Base-by-base conservation (phyloP, 495 filamentous ascomycete species). In the Xeromyces bisporus region DNA sequence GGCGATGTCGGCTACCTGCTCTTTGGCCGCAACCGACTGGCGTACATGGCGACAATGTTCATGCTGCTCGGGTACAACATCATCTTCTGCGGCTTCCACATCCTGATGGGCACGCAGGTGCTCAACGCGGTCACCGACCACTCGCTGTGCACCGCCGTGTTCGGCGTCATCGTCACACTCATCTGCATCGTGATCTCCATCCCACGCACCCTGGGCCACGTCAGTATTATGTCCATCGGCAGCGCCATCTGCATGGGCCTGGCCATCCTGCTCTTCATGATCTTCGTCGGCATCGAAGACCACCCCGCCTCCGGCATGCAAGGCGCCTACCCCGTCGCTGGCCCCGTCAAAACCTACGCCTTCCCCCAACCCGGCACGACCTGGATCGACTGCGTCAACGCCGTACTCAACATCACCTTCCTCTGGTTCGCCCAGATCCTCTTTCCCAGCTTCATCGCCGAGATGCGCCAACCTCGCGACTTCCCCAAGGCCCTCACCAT, bases 361-460 rank as follows among this genome's bases (percentile, higher is more conserved):
- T 61, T 64, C 40, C 56, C 60, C 8, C 50, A 45, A 9, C 43
- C 53, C 6, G 60, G 60, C 14, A 62, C 60, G 0, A 61, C 51
- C 6, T 64, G 51, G 48, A 51, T 64, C 5, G 43, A 35, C 8
- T 59, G 56, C 43, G 51, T 64, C 55, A 64, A 64, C 34, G 60
- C 58, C 11, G 55, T 62, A 3, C 30, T 60, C 1, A 62, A 62
- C 31, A 58, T 62, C 37, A 56, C 54, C 14, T 62, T 55, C 37
- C 47, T 62, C 41, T 62, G 56, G 57, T 55, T 64, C 5, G 55
- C 58, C 0, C 58, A 62, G 33, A 60, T 71, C 39, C 58, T 69
- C 42, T 71, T 73, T 42, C 67, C 67, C 15, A 62, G 60, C 21
- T 55, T 73, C 34, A 67, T 73, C 33, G 56, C 67, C 2, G 69